These are phyloP conservation scores for Fraxinus nigra DNA, from an alignment of 305 asterid species.

Conservation along the genomic window DNA sequence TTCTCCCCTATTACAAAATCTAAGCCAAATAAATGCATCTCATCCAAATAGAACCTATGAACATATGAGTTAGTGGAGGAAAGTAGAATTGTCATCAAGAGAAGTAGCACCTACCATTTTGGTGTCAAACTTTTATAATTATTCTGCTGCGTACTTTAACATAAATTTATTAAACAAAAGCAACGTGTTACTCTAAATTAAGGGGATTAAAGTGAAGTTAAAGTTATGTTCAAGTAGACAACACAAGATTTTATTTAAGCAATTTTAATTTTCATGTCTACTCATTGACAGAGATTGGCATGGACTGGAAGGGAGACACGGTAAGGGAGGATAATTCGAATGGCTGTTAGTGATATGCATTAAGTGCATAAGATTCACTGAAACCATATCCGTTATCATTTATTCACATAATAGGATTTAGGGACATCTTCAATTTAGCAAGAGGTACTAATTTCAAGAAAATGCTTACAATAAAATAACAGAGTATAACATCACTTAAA, in stretches of 20 bases:
- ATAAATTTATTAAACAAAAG: background rate
- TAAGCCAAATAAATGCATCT: background rate
- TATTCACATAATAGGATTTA: background rate
- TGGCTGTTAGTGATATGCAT: background rate
- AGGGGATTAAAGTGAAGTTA: background rate
- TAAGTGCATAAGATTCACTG: background rate
- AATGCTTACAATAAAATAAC: background rate
- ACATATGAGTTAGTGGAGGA: background rate
- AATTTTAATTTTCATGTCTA: background rate
- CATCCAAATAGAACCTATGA: background rate
- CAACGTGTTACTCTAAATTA: background rate
- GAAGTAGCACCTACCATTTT: background rate
- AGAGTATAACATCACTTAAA: background rate
- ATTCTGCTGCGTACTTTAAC: background rate
- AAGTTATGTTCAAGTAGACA: background rate
- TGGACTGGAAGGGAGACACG: background rate
- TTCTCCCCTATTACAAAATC: background rate
- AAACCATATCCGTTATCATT: background rate
- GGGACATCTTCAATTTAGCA: slow-evolving; percentile 1
- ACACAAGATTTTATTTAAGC: background rate
- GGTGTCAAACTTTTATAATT: background rate
- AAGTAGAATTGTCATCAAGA: background rate
- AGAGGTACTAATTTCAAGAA: background rate
- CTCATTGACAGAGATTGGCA: background rate
- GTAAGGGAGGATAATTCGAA: background rate